Evolutionary conservation across 192 early-diverging fungal species (phyloP).

Genomic region (Martensiomyces pterosporus): DNA sequence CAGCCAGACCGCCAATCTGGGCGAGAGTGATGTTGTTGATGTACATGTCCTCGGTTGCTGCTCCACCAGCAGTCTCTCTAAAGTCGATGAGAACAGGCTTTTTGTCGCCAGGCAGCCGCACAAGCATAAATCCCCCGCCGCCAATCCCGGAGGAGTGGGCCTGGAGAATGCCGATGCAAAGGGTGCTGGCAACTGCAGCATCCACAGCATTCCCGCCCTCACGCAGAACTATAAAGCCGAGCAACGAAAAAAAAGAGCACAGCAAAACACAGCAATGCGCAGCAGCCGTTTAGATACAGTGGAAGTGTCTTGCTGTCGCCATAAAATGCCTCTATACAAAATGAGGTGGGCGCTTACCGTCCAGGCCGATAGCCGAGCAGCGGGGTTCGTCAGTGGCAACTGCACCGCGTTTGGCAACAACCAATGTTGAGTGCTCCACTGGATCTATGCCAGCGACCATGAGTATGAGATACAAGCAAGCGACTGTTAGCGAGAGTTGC

Average conservation of each 20-base stretch:
- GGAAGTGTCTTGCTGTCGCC: slow-evolving; percentile 12
- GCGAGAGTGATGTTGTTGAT: slow-evolving; percentile 64
- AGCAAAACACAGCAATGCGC: slow-evolving; percentile 3
- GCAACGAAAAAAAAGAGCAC: slow-evolving; percentile 11
- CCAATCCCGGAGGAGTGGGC: slow-evolving; percentile 88
- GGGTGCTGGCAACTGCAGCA: slow-evolving; percentile 76
- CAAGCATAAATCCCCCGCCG: slow-evolving; percentile 92
- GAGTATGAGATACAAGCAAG: too few relatives aligned
- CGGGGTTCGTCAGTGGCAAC: slow-evolving; percentile 65
- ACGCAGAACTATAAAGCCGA: slow-evolving; percentile 53
- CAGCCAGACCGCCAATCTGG: slow-evolving; percentile 64
- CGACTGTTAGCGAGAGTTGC: too few relatives aligned
- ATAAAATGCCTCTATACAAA: background rate
- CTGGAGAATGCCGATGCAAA: slow-evolving; percentile 88
- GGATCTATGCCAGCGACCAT: slow-evolving; percentile 17
- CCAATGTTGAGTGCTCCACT: slow-evolving; percentile 26
- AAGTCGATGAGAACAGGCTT: slow-evolving; percentile 75
- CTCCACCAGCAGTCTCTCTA: slow-evolving; percentile 76
- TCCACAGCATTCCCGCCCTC: slow-evolving; percentile 88
- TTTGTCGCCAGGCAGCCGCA: slow-evolving; percentile 58
- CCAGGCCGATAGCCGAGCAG: slow-evolving; percentile 66
- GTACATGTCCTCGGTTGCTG: slow-evolving; percentile 78
- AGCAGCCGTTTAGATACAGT: background rate
- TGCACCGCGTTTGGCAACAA: slow-evolving; percentile 52
- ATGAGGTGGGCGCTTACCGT: too few relatives aligned